Base-by-base conservation (phyloP, 2,329 filamentous ascomycete species). In the Calonectria multiphialidica region DNA sequence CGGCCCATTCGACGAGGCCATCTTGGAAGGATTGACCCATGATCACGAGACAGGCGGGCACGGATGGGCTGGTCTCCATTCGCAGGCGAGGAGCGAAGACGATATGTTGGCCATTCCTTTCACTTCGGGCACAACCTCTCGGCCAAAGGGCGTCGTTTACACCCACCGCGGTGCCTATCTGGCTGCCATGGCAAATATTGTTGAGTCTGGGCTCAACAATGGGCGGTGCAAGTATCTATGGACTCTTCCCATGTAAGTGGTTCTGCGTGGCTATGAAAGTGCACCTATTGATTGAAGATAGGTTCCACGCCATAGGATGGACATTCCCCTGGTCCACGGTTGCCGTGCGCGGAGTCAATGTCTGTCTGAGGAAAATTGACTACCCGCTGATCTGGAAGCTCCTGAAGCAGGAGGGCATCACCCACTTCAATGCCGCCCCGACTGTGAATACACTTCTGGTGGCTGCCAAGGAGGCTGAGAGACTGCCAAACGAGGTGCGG, bases 371-470 rank as follows among this genome's bases (percentile, higher is more conserved):
- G 72, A 98, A 98, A 86, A 95, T 99, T 75, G 95, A 98, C 84
- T 99, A 99, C 81, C 91, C 94, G 0, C 88, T 96, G 71, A 98
- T 99, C 72, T 99, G 97, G 97, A 90, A 90, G 61, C 86, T 99
- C 5, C 86, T 99, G 40, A 97, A 95, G 80, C 90, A 95, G 65
- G 94, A 98, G 83, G 88, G 90, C 8, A 93, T 99, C 75, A 98
- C 95, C 0, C 97, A 99, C 83, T 98, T 97, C 86, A 98, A 96
- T 80, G 96, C 96, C 1, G 97, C 96, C 0, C 97, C 97, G 0
- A 99, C 97, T 0, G 97, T 99, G 65, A 98, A 98, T 82, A 99
- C 96, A 0, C 86, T 98, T 1, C 90, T 99, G 3, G 98, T 97
- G 81, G 93, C 93, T 15, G 90, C 94, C 3, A 89, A 92, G 47